Base-by-base conservation (phyloP, 2,329 filamentous ascomycete species). In the Aureobasidium sp. region DNA sequence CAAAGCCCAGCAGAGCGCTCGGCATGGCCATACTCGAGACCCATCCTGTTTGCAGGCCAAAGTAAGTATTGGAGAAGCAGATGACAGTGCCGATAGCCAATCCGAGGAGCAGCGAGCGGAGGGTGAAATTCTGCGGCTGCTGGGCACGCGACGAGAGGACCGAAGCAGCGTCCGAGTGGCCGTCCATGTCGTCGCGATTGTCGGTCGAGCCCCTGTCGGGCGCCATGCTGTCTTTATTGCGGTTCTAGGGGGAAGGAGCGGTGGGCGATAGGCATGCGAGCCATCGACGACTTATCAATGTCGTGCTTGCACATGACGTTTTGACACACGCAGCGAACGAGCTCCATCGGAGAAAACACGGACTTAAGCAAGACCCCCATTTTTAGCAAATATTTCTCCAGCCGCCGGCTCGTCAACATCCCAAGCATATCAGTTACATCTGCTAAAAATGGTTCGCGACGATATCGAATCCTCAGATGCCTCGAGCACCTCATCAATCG, bases 1-100 rank as follows among this genome's bases (percentile, higher is more conserved):
- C 93, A 71, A 96, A 97, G 1, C 94, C 93, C 70, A 99, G 90
- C 62, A 99, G 78, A 23, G 91, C 94, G 1, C 91, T 89, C 0
- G 94, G 94, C 91, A 99, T 96, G 17, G 90, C 89, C 94, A 99
- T 97, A 66, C 90, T 89, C 68, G 86, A 84, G 38, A 89, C 83
- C 86, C 86, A 89, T 65, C 86, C 86, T 29, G 90, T 95, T 75
- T 97, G 94, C 33, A 99, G 79, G n/a, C 94, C 94, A 72, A 99
- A 99, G 74, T 97, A 99, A 79, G 95, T 96, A 71, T 99, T 99
- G 57, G 90, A 95, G 72, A 96, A 96, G 70, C 89, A 94, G 69
- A 97, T 96, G 60, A 97, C 79, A 4, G 94, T 84, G 42, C 94
- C 94, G 64, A 99, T 94, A 3, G 83, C 77, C 6, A 95, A 79